A percentile compares a stretch with the other conserved stretches of the same genome.
phyloP scores from a whole-genome alignment of 495 filamentous ascomycete genomes.

The Neurospora sp. region DNA sequence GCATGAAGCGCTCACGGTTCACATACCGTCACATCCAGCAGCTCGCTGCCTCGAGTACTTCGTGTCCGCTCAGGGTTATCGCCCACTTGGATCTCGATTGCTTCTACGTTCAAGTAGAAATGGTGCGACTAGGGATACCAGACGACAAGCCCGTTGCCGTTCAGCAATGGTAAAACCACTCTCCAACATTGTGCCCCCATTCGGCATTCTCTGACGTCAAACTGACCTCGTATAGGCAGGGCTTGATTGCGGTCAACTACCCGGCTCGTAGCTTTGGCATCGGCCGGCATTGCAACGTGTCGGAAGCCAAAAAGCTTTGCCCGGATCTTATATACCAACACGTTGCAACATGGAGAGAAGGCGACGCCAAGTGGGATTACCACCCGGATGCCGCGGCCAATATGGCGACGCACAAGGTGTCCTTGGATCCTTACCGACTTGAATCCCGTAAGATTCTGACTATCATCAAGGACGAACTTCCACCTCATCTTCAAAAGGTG shows the following conservation, averaged over 20 bases:
- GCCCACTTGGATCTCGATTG: constrained; percentile 95
- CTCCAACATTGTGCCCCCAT: background rate
- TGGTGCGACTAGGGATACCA: constrained; percentile 66
- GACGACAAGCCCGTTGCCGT: constrained; percentile 79
- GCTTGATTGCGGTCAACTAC: constrained; percentile 93
- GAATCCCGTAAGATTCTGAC: constrained; percentile 76
- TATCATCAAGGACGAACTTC: constrained; percentile 66
- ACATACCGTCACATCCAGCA: constrained; percentile 76
- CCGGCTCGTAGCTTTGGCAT: constrained; percentile 74
- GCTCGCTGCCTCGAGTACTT: constrained; percentile 57
- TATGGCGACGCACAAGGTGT: constrained; percentile 85
- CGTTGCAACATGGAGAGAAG: constrained; percentile 90
- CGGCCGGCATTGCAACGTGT: constrained; percentile 58
- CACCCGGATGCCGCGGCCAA: constrained; percentile 62
- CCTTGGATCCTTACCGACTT: constrained; percentile 81
- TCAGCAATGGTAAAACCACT: constrained; percentile 57
- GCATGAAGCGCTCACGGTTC: constrained; percentile 55
- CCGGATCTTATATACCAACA: constrained; percentile 79
- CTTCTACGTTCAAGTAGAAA: constrained; percentile 96
- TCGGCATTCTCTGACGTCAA: background rate
- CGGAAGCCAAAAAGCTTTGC: constrained; percentile 82
- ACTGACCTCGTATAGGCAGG: constrained; percentile 37
- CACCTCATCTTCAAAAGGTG: constrained; percentile 52
- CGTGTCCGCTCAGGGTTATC: constrained; percentile 73
- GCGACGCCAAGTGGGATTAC: constrained; percentile 85